Base-by-base conservation (phyloP, 78 protist species). In the Pigoraptor vietnamica region DNA sequence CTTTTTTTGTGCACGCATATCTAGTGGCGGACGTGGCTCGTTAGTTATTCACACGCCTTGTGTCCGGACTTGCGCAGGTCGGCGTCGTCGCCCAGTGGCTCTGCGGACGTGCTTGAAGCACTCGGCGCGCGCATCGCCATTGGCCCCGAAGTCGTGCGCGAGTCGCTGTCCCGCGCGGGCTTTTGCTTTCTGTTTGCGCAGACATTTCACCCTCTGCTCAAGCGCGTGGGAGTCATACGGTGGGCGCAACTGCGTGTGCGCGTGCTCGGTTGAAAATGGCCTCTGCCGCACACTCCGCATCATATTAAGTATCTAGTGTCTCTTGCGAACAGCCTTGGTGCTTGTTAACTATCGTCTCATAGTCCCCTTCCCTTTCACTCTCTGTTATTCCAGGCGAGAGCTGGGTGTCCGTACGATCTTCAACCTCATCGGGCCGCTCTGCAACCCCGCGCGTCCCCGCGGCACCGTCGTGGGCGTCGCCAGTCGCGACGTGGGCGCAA, bases 131-230 rank as follows among this genome's bases (percentile, higher is more conserved):
- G 25, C 37, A 34, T 94, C 35, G 24, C 2, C 29, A 0, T 93
- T n/a, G 0, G 39, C 37, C 91, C 93, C 14, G 88, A 19, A 0
- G 67, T 90, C 9, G 92, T 90, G 23, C 55, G 35, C 39, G 33
- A 23, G 25, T 55, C 39, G 33, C 34, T 92, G 23, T 32, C 55
- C 35, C 9, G 25, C 39, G 10, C 56, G 79, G 91, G 93, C 89
- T 94, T 39, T 81, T 81, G 93, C 91, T 94, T 94, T 84, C 67
- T 94, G 81, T 94, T 92, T 34, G 94, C 96, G 1, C 96, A 39
- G 87, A 29, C 35, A 37, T 94, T 90, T 90, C 96, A 92, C 82
- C 96, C 96, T 24, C 6, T 89, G 35, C 32, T 94, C 89, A 88
- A 88, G 89, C 89, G n/a, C 91, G 91, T 92, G 23, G 94, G 92